These are phyloP conservation scores for Beauveria sp. DNA, from an alignment of 2,329 filamentous ascomycete genomes.

Conservation along the genomic window DNA sequence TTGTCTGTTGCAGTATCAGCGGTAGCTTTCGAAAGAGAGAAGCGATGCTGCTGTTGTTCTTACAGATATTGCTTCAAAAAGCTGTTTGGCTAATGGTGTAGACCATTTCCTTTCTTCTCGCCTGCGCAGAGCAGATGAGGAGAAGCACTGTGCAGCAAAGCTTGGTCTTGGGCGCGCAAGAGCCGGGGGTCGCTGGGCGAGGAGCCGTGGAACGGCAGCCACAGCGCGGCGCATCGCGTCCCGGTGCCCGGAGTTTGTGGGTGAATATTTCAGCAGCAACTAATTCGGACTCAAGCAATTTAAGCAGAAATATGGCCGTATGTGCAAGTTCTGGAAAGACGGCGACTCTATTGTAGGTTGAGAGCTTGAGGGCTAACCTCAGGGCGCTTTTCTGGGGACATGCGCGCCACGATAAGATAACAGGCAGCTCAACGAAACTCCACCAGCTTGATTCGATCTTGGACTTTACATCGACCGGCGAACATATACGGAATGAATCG, in stretches of 20 bases:
- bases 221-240: slow-evolving; percentile 4
- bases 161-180: not conserved
- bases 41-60: not conserved
- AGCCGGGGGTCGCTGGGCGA: not conserved
- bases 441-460: slow-evolving; percentile 1
- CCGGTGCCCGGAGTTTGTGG: not conserved
- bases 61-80: slow-evolving; percentile 83
- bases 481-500: not conserved
- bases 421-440: not conserved
- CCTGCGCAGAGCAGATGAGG: slow-evolving; percentile 15
- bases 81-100: slow-evolving; percentile 80
- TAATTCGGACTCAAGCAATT: not conserved
- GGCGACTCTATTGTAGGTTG: slow-evolving; percentile 11
- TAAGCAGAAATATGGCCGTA: not conserved
- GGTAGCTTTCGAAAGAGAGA: not conserved
- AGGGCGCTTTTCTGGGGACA: not conserved
- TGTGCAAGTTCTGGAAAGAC: not conserved
- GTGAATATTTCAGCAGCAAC: not conserved
- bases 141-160: slow-evolving; percentile 17
- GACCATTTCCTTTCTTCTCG: slow-evolving; percentile 64
- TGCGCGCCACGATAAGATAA: slow-evolving; percentile 6
- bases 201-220: slow-evolving; percentile 8
- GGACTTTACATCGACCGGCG: not conserved
- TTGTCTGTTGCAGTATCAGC: slow-evolving; percentile 39
- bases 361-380: not conserved